These are phyloP conservation scores for Calycina marina DNA, from an alignment of 2,329 filamentous ascomycete species.

Conservation along the genomic window DNA sequence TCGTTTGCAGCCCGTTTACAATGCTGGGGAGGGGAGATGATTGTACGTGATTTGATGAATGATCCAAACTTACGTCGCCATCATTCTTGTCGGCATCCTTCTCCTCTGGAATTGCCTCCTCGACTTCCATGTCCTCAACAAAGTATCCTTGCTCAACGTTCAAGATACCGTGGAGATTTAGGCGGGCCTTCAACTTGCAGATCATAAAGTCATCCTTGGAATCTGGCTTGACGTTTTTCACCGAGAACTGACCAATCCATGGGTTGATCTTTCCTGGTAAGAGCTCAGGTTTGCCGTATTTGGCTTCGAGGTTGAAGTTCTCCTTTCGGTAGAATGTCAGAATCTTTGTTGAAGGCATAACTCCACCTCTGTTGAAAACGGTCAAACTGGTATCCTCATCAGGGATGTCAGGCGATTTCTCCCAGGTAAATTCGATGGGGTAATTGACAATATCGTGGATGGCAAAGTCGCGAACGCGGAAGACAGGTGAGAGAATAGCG, in stretches of 20 bases:
- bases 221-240: conserved; percentile 93
- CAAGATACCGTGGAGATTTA: conserved; percentile 91
- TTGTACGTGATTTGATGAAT: conserved; percentile 2
- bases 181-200: conserved; percentile 95
- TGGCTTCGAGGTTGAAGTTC: conserved; percentile 88
- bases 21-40: no score
- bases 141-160: conserved; percentile 97
- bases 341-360: conserved; percentile 97
- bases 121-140: conserved; percentile 93
- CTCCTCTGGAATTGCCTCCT: conserved; percentile 77
- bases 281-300: conserved; percentile 73
- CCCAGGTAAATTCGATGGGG: conserved; percentile 97
- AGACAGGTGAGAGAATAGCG: conserved; percentile 90
- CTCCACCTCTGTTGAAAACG: conserved; percentile 94
- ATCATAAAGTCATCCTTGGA: conserved; percentile 97
- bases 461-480: conserved; percentile 96
- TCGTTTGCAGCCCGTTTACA: no score
- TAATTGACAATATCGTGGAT: conserved; percentile 97
- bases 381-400: conserved; percentile 96
- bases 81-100: conserved; percentile 39
- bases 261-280: conserved; percentile 83
- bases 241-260: conserved; percentile 94
- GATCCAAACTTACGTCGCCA: conserved; percentile 44
- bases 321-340: conserved; percentile 99
- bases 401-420: conserved; percentile 95